phyloP scores from a whole-genome alignment of 768 basidiomycete genomes.

The Crassisporium funariophilum region DNA sequence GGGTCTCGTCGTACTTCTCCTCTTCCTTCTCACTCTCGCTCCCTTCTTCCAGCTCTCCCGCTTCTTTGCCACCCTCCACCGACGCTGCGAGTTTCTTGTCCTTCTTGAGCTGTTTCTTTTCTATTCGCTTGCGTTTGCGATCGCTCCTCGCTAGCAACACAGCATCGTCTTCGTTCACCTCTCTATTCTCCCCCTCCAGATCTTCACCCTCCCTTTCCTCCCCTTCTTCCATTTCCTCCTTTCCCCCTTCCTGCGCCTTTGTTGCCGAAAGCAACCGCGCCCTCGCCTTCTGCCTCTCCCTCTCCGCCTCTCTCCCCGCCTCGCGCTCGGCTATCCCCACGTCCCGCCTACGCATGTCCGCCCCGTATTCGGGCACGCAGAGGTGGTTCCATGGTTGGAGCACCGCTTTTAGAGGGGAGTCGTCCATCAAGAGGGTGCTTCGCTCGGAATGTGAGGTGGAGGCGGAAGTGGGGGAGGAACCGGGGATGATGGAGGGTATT shows the following conservation, averaged over 20 bases:
- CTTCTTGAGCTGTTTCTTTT: slow-evolving; percentile 13
- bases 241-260: background rate
- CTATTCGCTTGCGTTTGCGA: slow-evolving; percentile 14
- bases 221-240: slow-evolving; percentile 3
- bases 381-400: slow-evolving; percentile 85
- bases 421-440: slow-evolving; percentile 53
- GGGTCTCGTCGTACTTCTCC: slow-evolving; percentile 48
- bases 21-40: background rate
- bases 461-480: slow-evolving; percentile 3
- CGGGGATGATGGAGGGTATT: slow-evolving; percentile 20
- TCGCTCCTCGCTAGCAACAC: slow-evolving; percentile 4
- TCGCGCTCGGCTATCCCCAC: slow-evolving; percentile 20
- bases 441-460: slow-evolving; percentile 38
- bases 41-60: background rate
- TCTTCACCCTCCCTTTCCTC: background rate
- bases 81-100: slow-evolving; percentile 9
- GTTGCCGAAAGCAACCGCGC: slow-evolving; percentile 2
- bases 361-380: slow-evolving; percentile 70
- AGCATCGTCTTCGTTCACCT: slow-evolving; percentile 2
- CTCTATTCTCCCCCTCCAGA: background rate
- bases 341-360: slow-evolving; percentile 38
- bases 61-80: slow-evolving; percentile 4
- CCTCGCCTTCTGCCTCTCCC: background rate
- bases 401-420: slow-evolving; percentile 56
- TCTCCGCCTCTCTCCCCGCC: slow-evolving; percentile 1